phyloP scores from a whole-genome alignment of 2,329 filamentous ascomycete genomes.

The Phialocephala subalpina region DNA sequence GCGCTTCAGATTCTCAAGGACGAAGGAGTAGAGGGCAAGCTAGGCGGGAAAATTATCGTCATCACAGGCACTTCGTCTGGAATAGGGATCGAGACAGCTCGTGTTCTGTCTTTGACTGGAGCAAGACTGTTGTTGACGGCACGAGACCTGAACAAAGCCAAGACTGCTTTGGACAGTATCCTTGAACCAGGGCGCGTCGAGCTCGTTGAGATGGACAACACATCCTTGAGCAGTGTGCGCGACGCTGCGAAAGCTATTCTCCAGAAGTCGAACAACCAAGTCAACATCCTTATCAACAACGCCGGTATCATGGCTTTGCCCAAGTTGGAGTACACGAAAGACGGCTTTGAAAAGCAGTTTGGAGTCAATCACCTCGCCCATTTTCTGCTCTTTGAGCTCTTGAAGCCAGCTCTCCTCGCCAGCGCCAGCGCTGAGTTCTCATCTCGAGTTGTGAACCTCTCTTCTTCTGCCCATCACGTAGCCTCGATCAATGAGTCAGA shows the following conservation, averaged over 20 bases:
- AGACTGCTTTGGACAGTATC: constrained; percentile 45
- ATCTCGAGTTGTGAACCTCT: constrained; percentile 56
- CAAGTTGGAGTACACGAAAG: constrained; percentile 47
- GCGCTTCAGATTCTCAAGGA: constrained; percentile 45
- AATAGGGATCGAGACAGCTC: constrained; percentile 20
- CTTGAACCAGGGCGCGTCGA: constrained; percentile 45
- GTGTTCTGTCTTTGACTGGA: constrained; percentile 14
- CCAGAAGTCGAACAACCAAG: constrained; percentile 33
- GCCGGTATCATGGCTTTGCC: constrained; percentile 36
- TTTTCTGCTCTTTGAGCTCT: constrained; percentile 60
- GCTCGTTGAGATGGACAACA: constrained; percentile 46
- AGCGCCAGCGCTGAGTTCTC: constrained; percentile 48
- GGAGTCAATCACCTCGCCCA: constrained; percentile 61
- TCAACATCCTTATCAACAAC: constrained; percentile 44
- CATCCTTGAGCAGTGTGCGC: constrained; percentile 44
- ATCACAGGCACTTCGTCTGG: constrained; percentile 21
- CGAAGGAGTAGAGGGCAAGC: constrained; percentile 36
- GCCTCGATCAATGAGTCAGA: constrained; percentile 50
- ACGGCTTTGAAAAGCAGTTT: constrained; percentile 60
- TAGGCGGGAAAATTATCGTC: constrained; percentile 42
- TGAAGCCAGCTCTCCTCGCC: constrained; percentile 52
- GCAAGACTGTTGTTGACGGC: constrained; percentile 18
- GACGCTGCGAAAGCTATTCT: constrained; percentile 41
- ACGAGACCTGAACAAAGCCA: constrained; percentile 7
- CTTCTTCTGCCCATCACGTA: constrained; percentile 52